A percentile compares a stretch with the other conserved stretches of the same genome.
Evolutionary conservation across 148 eudicot genomes (phyloP).

Genomic region (Rhododendron mucronatum): DNA sequence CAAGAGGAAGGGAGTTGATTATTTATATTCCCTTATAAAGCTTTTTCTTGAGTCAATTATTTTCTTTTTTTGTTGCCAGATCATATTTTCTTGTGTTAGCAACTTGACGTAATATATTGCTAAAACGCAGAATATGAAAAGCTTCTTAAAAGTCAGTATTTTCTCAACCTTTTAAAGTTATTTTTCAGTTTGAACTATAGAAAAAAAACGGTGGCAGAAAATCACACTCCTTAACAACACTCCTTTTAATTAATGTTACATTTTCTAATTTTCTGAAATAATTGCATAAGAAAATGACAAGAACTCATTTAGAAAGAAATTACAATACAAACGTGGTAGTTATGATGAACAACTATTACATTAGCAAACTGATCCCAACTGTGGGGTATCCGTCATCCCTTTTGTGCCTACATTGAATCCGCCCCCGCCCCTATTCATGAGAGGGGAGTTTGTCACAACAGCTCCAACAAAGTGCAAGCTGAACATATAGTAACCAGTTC

Average conservation of each 20-base stretch:
- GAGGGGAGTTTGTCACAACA: too few relatives aligned
- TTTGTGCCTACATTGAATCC: too few relatives aligned
- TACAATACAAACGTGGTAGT: neutral
- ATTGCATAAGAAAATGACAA: neutral
- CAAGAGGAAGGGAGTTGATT: neutral
- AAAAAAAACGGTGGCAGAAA: neutral
- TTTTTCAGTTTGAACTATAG: neutral
- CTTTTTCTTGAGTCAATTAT: neutral
- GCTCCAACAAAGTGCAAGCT: too few relatives aligned
- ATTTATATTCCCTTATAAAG: neutral
- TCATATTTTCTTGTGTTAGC: neutral
- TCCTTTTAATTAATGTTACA: neutral
- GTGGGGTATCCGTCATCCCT: too few relatives aligned
- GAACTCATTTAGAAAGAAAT: neutral
- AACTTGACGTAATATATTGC: neutral
- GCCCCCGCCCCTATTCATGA: too few relatives aligned
- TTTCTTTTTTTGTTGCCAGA: neutral
- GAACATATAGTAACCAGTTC: too few relatives aligned
- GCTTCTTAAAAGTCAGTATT: neutral
- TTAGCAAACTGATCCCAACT: too few relatives aligned
- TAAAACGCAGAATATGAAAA: neutral
- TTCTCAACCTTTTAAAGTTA: neutral
- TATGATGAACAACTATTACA: too few relatives aligned
- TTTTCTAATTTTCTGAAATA: neutral
- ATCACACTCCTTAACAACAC: neutral